phyloP scores from a whole-genome alignment of 768 basidiomycete species.

The Tricholoma flavovirens region DNA sequence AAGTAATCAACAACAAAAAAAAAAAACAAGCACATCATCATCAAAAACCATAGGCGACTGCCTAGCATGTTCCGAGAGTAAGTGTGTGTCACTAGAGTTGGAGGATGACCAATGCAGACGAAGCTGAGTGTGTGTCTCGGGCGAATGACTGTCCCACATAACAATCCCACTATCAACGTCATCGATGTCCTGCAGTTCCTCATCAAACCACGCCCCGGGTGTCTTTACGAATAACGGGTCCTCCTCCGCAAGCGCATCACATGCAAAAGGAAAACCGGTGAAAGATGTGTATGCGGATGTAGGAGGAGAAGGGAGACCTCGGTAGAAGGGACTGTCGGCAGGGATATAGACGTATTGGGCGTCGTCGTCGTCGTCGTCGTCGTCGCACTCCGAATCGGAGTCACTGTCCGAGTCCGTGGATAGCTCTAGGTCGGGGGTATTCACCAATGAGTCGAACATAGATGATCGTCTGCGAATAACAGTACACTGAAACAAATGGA shows the following conservation, averaged over 20 bases:
- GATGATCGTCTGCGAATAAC: conserved; percentile 4
- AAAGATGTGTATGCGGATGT: conserved; percentile 25
- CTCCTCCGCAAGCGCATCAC: conserved; percentile 20
- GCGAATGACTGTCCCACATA: conserved; percentile 1
- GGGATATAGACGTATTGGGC: conserved; percentile 35
- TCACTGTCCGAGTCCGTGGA: conserved; percentile 10
- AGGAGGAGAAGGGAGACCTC: conserved; percentile 20
- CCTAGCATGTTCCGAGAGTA: not conserved
- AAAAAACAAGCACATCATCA: not conserved
- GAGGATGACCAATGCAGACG: not conserved
- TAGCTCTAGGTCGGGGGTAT: conserved; percentile 15
- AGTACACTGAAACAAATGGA: not conserved
- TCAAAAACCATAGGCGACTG: not conserved
- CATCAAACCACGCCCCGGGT: conserved; percentile 5
- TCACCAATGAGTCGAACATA: conserved; percentile 7
- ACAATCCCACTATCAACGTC: conserved; percentile 4
- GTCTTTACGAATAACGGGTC: conserved; percentile 11
- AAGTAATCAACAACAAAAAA: not conserved
- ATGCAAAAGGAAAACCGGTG: conserved; percentile 18
- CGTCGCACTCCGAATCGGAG: conserved; percentile 3
- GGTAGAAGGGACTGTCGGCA: conserved; percentile 34
- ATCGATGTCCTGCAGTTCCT: not conserved
- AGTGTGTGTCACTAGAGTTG: not conserved
- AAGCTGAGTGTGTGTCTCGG: not conserved
- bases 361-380: conserved; percentile 17